Evolutionary conservation across 177 flowering plant species (phyloP), one percentile per base, ranked within the genome.

Genomic region (Vitis hybrid): DNA sequence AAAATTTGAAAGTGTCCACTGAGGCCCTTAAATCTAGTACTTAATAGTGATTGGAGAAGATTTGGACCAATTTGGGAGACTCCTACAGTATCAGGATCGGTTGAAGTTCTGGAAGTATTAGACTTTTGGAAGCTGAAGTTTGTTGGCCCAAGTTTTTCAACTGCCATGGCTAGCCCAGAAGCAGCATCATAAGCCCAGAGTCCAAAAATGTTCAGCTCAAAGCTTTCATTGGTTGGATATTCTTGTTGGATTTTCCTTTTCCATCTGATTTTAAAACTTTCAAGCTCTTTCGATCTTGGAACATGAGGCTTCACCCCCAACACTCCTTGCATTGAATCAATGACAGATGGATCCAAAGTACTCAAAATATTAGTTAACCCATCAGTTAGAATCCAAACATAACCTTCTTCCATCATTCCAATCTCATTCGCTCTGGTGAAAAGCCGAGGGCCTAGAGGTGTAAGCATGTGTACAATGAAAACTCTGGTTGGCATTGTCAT

Each of bases 21-120:
- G 0, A 82, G 53, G 16, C 88, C 88, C 29, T 29, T 75, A 51
- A 82, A 82, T 19, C 22, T 66, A 5, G 68, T 67, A 9, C 13
- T 65, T 6, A 21, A 51, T 26, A 82, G 8, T 15, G 66, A 70
- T 15, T 74, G 26, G 1, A 51, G 45, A 14, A 82, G 75, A 11
- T 50, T 22, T 19, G 75, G 75, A n/a, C 85, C 82, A 53, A 51
- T 26, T 12, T 7, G 22, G 2, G 83, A 81, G 7, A 76, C 68
- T 48, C 79, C 78, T 19, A 84, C 1, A 33, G 64, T 51, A 5
- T 68, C 76, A 15, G 75, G 76, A 65, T 78, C 77, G 1, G 74
- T 75, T 2, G 57, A 45, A 4, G n/a, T 62, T 0, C 10, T 11
- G 8, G 22, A 39, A 31, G 0, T 58, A 48, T 33, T 74, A 19